These are phyloP conservation scores for Gloeostereum incarnatum DNA, from an alignment of 768 basidiomycete genomes.

Conservation along the genomic window DNA sequence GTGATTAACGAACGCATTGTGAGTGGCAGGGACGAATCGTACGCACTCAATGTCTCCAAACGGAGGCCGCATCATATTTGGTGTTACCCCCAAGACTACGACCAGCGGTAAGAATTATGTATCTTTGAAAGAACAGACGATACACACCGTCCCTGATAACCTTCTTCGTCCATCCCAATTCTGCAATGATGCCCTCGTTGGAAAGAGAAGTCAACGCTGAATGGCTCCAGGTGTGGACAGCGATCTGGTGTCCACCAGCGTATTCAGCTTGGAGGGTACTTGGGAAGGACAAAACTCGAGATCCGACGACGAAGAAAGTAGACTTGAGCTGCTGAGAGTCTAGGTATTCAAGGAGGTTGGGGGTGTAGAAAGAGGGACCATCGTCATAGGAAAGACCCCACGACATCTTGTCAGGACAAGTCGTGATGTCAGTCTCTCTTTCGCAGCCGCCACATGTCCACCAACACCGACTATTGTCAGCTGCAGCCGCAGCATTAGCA, in stretches of 20 bases:
- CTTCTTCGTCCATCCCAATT: conserved; percentile 83
- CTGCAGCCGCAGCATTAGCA: conserved; percentile 43
- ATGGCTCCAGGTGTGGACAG: conserved; percentile 65
- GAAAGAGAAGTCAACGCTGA: conserved; percentile 58
- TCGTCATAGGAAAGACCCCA: conserved; percentile 62
- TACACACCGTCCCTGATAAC: conserved; percentile 80
- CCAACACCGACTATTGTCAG: conserved; percentile 58
- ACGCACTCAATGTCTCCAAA: conserved; percentile 72
- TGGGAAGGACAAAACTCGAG: conserved; percentile 61
- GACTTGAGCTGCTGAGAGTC: conserved; percentile 55
- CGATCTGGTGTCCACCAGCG: conserved; percentile 71
- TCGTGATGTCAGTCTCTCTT: conserved; percentile 54
- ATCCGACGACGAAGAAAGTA: conserved; percentile 87
- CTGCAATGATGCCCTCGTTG: conserved; percentile 79
- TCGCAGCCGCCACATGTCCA: conserved; percentile 63
- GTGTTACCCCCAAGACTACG: conserved; percentile 70
- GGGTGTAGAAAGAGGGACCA: conserved; percentile 73
- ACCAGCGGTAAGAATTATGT: too few relatives aligned
- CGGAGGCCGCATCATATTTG: conserved; percentile 74
- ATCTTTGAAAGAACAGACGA: too few relatives aligned
- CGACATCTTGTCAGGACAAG: conserved; percentile 59
- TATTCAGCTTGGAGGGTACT: not conserved
- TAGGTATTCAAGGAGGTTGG: conserved; percentile 64
- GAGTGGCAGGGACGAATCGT: not conserved
- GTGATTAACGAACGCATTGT: conserved; percentile 4